A percentile compares a stretch with the other conserved stretches of the same genome.
Evolutionary conservation across 306 rosid species (phyloP).

Genomic region (Prunus salicina): DNA sequence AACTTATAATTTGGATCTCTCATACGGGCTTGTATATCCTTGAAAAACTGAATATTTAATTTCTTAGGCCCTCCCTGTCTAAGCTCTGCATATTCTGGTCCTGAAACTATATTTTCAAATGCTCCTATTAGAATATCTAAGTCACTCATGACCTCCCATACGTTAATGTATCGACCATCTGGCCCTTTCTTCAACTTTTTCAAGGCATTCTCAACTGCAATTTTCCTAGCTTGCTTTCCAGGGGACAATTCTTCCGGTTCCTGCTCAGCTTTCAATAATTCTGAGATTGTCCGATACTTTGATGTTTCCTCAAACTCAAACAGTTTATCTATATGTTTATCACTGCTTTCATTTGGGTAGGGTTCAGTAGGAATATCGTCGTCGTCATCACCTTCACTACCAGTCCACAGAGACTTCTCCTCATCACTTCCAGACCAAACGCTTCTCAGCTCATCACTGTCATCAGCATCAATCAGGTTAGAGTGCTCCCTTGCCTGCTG

Average conservation of each 20-base stretch:
- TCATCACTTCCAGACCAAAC: conserved; percentile 88
- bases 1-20: conserved; percentile 80
- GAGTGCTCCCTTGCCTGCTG: conserved; percentile 68
- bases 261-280: conserved; percentile 65
- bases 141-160: conserved; percentile 90
- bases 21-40: conserved; percentile 81
- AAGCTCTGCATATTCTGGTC: conserved; percentile 80
- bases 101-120: conserved; percentile 77
- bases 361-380: conserved; percentile 78
- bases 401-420: conserved; percentile 89
- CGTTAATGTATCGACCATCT: conserved; percentile 71
- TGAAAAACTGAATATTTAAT: conserved; percentile 67
- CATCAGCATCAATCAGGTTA: conserved; percentile 69
- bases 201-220: conserved; percentile 82
- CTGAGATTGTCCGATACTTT: conserved; percentile 63
- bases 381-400: conserved; percentile 76
- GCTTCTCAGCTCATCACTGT: conserved; percentile 78
- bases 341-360: conserved; percentile 72
- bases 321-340: conserved; percentile 65
- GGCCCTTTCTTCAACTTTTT: conserved; percentile 85
- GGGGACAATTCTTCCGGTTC: conserved; percentile 85
- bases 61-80: conserved; percentile 76
- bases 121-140: conserved; percentile 76
- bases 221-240: conserved; percentile 77
- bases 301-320: conserved; percentile 89